These are phyloP conservation scores for Neofusicoccum laricinum DNA, from an alignment of 2,329 filamentous ascomycete genomes.

Conservation along the genomic window DNA sequence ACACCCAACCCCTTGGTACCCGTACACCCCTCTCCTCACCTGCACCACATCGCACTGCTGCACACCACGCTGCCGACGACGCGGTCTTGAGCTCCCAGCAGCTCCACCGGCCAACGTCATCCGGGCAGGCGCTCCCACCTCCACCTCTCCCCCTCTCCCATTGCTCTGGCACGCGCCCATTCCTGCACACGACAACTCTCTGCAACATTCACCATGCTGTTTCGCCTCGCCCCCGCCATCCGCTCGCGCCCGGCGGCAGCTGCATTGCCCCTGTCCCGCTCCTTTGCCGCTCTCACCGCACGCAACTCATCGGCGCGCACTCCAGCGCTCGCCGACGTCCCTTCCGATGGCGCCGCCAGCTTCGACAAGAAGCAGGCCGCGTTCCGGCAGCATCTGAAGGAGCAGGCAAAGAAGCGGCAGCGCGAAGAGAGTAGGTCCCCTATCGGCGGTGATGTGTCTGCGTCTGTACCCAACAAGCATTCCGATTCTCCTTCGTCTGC, in stretches of 20 bases:
- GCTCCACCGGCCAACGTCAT: conserved; percentile 15
- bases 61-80: background rate
- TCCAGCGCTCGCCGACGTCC: conserved; percentile 86
- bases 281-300: conserved; percentile 16
- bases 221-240: conserved; percentile 9
- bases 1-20: conserved; percentile 6
- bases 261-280: conserved; percentile 1
- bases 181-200: conserved; percentile 2
- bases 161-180: conserved; percentile 4
- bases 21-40: conserved; percentile 12
- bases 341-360: conserved; percentile 63
- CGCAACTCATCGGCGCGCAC: conserved; percentile 13
- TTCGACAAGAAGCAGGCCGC: conserved; percentile 83
- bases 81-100: conserved; percentile 14
- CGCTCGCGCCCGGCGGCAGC: background rate
- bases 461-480: conserved; percentile 30
- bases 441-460: conserved; percentile 36
- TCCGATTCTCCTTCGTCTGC: conserved; percentile 33
- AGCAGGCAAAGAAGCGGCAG: conserved; percentile 72
- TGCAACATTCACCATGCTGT: conserved; percentile 11
- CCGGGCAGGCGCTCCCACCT: background rate
- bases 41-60: conserved; percentile 1
- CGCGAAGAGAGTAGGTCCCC: conserved; percentile 76
- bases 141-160: background rate
- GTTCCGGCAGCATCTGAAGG: conserved; percentile 78